Percentiles rank a stretch among this genome's conserved stretches.
Evolutionary conservation across 768 basidiomycete genomes (phyloP).

Genomic region (Suillus sp.): DNA sequence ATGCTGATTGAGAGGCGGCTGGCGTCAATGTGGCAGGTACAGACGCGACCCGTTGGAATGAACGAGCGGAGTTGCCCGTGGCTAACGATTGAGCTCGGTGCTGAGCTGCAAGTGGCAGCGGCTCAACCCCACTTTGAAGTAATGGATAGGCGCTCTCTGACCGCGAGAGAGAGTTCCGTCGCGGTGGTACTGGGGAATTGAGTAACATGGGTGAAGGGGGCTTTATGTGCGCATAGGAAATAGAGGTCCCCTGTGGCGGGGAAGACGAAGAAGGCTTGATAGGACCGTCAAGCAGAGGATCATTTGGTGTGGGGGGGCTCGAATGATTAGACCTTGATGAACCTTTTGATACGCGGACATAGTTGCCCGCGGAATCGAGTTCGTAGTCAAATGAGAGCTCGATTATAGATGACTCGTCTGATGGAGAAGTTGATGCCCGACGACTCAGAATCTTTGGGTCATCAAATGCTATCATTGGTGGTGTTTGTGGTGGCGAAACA

Average conservation of each 20-base stretch:
- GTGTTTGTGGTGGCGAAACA: conserved; percentile 33
- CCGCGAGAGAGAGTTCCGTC: conserved; percentile 58
- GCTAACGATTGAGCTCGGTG: conserved; percentile 31
- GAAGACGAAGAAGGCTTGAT: conserved; percentile 27
- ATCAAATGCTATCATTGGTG: conserved; percentile 30
- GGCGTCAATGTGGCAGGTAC: conserved; percentile 48
- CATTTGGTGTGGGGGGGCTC: conserved; percentile 45
- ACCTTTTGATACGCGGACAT: conserved; percentile 49
- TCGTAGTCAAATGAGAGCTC: conserved; percentile 53
- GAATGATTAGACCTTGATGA: conserved; percentile 39
- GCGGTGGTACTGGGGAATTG: conserved; percentile 40
- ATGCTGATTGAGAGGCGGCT: conserved; percentile 28
- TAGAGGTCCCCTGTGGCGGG: conserved; percentile 25
- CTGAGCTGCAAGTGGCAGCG: conserved; percentile 33
- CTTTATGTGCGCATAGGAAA: conserved; percentile 26
- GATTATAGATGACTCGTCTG: conserved; percentile 48
- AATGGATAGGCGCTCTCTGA: conserved; percentile 66
- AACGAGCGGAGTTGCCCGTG: conserved; percentile 39
- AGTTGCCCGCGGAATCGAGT: conserved; percentile 46
- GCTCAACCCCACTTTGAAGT: conserved; percentile 25
- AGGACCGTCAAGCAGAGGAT: conserved; percentile 31
- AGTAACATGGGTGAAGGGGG: conserved; percentile 38
- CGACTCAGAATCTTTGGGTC: conserved; percentile 33
- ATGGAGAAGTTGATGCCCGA: conserved; percentile 38
- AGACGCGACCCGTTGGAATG: conserved; percentile 69